Conservation (phyloP, 2,329 filamentous ascomycete species). For the Fusarium penzigii region DNA sequence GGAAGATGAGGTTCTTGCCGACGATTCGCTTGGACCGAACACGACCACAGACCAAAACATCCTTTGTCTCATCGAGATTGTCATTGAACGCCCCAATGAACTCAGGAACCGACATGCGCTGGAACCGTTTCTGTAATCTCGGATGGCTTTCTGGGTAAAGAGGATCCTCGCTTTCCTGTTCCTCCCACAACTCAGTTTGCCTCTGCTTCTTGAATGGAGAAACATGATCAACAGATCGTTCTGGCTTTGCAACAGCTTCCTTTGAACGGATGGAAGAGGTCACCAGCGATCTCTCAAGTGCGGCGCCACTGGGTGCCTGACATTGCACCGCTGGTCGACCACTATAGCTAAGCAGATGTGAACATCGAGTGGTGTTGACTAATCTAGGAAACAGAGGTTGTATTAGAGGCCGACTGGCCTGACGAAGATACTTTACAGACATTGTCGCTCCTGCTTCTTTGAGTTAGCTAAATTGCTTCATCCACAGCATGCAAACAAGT, state of each 20-base stretch:
- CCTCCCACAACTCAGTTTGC: conserved; percentile 33
- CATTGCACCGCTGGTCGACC: conserved; percentile 13
- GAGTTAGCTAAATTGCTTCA: conserved; percentile 19
- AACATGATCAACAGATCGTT: conserved; percentile 25
- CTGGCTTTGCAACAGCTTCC: conserved; percentile 9
- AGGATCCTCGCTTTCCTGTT: conserved; percentile 36
- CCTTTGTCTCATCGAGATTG: conserved; percentile 26
- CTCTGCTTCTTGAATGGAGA: conserved; percentile 42
- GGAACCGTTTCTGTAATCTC: conserved; percentile 31
- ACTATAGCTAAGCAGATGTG: conserved; percentile 6
- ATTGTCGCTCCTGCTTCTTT: conserved; percentile 37
- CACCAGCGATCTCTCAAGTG: conserved; percentile 20
- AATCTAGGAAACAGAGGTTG: conserved; percentile 13
- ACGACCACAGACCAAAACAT: conserved; percentile 57
- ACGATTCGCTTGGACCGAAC: conserved; percentile 69
- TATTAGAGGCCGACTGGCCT: conserved; percentile 34
- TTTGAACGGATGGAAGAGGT: conserved; percentile 15
- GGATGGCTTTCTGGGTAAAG: conserved; percentile 39
- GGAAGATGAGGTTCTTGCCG: conserved; percentile 79
- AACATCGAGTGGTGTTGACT: conserved; percentile 13
- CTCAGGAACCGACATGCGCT: conserved; percentile 35
- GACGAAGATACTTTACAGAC: conserved; percentile 38
- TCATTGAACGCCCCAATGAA: conserved; percentile 35
- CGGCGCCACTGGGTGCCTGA: conserved; percentile 7
- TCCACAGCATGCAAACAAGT: conserved; percentile 11